Conservation (phyloP, 768 basidiomycete species). For the Lentinula raphanica region DNA sequence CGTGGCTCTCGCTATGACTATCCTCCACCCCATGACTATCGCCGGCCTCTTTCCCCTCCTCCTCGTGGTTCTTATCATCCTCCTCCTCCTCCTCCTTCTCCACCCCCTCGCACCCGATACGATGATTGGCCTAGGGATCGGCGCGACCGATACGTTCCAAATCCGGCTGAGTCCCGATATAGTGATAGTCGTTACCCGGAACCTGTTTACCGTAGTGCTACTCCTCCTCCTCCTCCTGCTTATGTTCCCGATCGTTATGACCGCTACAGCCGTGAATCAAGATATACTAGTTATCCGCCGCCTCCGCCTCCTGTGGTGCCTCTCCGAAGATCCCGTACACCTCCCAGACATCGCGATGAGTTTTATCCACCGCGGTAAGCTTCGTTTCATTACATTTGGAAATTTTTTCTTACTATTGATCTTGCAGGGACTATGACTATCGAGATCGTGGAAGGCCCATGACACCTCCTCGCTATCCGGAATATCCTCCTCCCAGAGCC, state of each 20-base stretch:
- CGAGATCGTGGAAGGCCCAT: constrained; percentile 43
- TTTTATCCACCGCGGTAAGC: constrained; percentile 53
- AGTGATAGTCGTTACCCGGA: constrained; percentile 52
- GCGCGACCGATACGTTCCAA: constrained; percentile 47
- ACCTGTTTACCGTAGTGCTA: constrained; percentile 45
- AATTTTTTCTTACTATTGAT: not conserved
- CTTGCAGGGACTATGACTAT: constrained; percentile 52
- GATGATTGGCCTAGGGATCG: constrained; percentile 67
- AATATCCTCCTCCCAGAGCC: constrained; percentile 43
- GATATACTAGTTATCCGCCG: constrained; percentile 30
- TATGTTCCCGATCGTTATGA: constrained; percentile 60
- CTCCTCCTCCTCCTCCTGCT: constrained; percentile 40
- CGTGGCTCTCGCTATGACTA: constrained; percentile 47
- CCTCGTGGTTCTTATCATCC: constrained; percentile 61
- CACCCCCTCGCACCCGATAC: constrained; percentile 51
- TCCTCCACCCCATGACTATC: constrained; percentile 57
- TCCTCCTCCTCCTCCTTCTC: constrained; percentile 46
- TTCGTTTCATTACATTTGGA: not conserved
- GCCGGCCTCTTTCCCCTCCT: constrained; percentile 50
- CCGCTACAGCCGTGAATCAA: constrained; percentile 53
- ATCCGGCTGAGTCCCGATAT: constrained; percentile 40
- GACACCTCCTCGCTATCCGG: constrained; percentile 46
- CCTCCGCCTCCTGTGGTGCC: constrained; percentile 33
- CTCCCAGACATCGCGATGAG: constrained; percentile 59
- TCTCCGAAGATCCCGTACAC: constrained; percentile 47